Percentiles rank a stretch among this genome's conserved stretches.
Conservation (phyloP, 495 filamentous ascomycete genomes). For the Annulohypoxylon nitens region DNA sequence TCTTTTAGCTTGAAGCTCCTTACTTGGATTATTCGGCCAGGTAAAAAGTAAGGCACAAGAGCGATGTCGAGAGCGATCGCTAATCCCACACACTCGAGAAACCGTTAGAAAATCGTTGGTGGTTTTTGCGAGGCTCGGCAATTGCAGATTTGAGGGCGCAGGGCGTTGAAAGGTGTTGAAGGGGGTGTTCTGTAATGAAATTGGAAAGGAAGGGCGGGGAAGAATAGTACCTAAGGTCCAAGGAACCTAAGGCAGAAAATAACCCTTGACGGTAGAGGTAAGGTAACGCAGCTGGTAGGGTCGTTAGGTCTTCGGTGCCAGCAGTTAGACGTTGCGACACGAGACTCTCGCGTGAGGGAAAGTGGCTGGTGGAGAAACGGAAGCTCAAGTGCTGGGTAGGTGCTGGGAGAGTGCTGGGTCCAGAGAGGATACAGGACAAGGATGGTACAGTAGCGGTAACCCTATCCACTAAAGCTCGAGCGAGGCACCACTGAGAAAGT, state of each 20-base stretch:
- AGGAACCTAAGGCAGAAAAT: conserved; percentile 17
- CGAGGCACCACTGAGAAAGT: conserved; percentile 21
- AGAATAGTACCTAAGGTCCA: conserved; percentile 35
- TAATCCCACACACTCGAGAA: conserved; percentile 15
- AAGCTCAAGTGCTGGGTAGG: conserved; percentile 17
- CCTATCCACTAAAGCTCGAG: conserved; percentile 39
- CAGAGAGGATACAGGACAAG: conserved; percentile 40
- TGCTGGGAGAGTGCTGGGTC: too few relatives aligned
- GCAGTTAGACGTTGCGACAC: conserved; percentile 49
- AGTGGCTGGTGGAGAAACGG: conserved; percentile 50
- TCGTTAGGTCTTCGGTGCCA: conserved; percentile 29
- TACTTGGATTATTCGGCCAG: neutral
- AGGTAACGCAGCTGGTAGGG: conserved; percentile 9
- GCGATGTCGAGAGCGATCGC: neutral
- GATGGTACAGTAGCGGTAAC: conserved; percentile 46
- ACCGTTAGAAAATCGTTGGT: conserved; percentile 21
- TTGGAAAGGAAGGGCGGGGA: conserved; percentile 44
- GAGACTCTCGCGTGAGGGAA: conserved; percentile 48
- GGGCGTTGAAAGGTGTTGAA: conserved; percentile 34
- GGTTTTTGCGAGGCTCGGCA: conserved; percentile 40
- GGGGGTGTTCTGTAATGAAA: conserved; percentile 26
- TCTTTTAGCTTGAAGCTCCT: neutral
- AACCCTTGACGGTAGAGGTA: conserved; percentile 21
- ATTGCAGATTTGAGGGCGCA: conserved; percentile 35
- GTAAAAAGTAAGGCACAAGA: neutral